Percentiles rank a stretch among this genome's conserved stretches.
phyloP scores from a whole-genome alignment of 257 asterid genomes.

The Penstemon barbatus region DNA sequence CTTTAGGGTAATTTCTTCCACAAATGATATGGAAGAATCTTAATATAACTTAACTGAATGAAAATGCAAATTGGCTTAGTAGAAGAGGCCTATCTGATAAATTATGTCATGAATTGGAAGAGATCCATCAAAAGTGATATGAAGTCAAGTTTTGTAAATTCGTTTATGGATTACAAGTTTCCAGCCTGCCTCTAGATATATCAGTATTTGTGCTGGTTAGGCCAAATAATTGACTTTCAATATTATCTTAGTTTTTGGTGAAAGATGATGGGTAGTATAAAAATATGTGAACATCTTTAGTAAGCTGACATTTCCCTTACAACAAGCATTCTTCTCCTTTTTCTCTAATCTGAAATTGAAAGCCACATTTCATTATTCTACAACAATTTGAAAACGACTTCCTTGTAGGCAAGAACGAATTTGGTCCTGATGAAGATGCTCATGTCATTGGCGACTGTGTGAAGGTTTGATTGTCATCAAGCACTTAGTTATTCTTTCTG shows the following conservation, averaged over 20 bases:
- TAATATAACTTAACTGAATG: slow-evolving; percentile 2
- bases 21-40: not conserved
- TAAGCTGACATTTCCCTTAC: slow-evolving; percentile 15
- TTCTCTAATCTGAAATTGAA: slow-evolving; percentile 18
- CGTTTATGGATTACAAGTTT: slow-evolving; percentile 16
- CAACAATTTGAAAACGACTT: slow-evolving; percentile 30
- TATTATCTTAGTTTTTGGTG: slow-evolving; percentile 9
- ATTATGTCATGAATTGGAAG: slow-evolving; percentile 13
- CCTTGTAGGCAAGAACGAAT: slow-evolving; percentile 65
- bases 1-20: not conserved
- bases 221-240: slow-evolving; percentile 3
- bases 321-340: slow-evolving; percentile 3
- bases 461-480: slow-evolving; percentile 54
- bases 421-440: slow-evolving; percentile 79
- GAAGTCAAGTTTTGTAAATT: slow-evolving; percentile 12
- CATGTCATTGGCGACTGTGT: slow-evolving; percentile 91
- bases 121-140: slow-evolving; percentile 17
- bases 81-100: slow-evolving; percentile 11
- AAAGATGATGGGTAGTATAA: slow-evolving; percentile 16
- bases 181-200: slow-evolving; percentile 24
- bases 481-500: slow-evolving; percentile 23
- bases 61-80: slow-evolving; percentile 15
- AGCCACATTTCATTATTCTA: slow-evolving; percentile 14
- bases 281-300: not conserved
- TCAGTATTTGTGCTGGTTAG: slow-evolving; percentile 7